Percentiles rank a stretch among this genome's conserved stretches.
Evolutionary conservation across 352 stramenopile genomes (phyloP).

Genomic region (Globisporangium barbulae): DNA sequence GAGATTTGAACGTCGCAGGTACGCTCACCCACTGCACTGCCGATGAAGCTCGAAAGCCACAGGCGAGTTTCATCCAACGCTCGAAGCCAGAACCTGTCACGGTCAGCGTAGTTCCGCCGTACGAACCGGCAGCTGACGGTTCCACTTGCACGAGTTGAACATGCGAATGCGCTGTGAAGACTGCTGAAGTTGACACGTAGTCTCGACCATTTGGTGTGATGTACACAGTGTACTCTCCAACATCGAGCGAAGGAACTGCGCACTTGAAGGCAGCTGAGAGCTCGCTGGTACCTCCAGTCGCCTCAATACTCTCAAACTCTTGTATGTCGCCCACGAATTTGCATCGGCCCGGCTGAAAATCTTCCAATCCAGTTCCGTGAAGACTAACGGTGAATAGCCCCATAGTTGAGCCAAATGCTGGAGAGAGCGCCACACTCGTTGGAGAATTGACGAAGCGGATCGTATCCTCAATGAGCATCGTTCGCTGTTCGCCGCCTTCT

Average conservation of each 20-base stretch:
- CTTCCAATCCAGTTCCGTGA: background rate
- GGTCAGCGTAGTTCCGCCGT: conserved; percentile 16
- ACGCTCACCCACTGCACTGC: conserved; percentile 18
- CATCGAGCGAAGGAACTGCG: conserved; percentile 21
- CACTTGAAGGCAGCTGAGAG: conserved; percentile 14
- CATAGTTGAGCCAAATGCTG: conserved; percentile 24
- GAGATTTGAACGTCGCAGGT: conserved; percentile 20
- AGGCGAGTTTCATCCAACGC: conserved; percentile 36
- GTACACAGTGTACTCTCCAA: conserved; percentile 27
- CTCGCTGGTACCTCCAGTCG: background rate
- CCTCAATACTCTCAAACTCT: background rate
- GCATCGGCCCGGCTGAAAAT: background rate
- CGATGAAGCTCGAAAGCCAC: conserved; percentile 23
- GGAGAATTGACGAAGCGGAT: conserved; percentile 22
- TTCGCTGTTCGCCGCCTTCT: background rate
- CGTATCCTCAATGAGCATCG: conserved; percentile 21
- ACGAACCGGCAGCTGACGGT: conserved; percentile 21
- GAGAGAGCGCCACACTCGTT: conserved; percentile 10
- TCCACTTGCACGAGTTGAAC: conserved; percentile 19
- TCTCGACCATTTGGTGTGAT: conserved; percentile 40
- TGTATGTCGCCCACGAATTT: conserved; percentile 9
- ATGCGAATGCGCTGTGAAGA: conserved; percentile 28
- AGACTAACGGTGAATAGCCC: conserved; percentile 26
- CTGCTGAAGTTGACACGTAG: conserved; percentile 15
- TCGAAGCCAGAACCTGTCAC: conserved; percentile 36